Evolutionary conservation across 495 filamentous ascomycete species (phyloP).

Genomic region (Xylaria nigripes): DNA sequence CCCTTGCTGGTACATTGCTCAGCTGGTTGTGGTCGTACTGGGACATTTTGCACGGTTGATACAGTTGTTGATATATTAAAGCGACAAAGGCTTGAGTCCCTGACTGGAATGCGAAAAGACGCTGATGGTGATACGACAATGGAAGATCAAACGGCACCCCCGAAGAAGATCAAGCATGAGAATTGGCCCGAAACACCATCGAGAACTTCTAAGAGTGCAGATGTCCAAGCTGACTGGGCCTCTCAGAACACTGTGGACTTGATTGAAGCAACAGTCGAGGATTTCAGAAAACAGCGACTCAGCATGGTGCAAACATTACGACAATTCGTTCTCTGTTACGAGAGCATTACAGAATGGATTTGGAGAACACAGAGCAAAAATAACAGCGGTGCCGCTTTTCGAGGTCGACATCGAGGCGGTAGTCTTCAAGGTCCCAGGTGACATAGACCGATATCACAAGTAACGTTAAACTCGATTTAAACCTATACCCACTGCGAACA

Average conservation of each 20-base stretch:
- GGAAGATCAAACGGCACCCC: slow-evolving; percentile 10
- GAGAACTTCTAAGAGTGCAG: slow-evolving; percentile 16
- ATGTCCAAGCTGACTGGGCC: slow-evolving; percentile 36
- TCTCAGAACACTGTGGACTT: slow-evolving; percentile 60
- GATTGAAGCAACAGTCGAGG: slow-evolving; percentile 75
- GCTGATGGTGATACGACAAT: slow-evolving; percentile 40
- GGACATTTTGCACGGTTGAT: slow-evolving; percentile 94
- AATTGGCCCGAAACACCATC: slow-evolving; percentile 1
- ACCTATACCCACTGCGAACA: neutral
- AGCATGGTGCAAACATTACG: slow-evolving; percentile 96
- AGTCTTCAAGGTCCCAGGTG: slow-evolving; percentile 19
- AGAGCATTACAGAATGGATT: slow-evolving; percentile 88
- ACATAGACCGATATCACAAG: neutral
- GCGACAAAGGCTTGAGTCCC: slow-evolving; percentile 49
- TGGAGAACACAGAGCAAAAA: slow-evolving; percentile 31
- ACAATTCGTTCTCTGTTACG: slow-evolving; percentile 95
- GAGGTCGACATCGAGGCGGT: slow-evolving; percentile 24
- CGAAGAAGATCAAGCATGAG: slow-evolving; percentile 3
- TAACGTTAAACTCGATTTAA: neutral
- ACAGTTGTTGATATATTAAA: slow-evolving; percentile 90
- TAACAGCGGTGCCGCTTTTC: slow-evolving; percentile 33
- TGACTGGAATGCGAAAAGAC: slow-evolving; percentile 26
- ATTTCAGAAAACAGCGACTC: slow-evolving; percentile 77
- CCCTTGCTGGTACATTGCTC: slow-evolving; percentile 92
- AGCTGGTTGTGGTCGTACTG: slow-evolving; percentile 90